Evolutionary conservation across 805 yeast species (phyloP).

Genomic region (Ogataea kodamae): DNA sequence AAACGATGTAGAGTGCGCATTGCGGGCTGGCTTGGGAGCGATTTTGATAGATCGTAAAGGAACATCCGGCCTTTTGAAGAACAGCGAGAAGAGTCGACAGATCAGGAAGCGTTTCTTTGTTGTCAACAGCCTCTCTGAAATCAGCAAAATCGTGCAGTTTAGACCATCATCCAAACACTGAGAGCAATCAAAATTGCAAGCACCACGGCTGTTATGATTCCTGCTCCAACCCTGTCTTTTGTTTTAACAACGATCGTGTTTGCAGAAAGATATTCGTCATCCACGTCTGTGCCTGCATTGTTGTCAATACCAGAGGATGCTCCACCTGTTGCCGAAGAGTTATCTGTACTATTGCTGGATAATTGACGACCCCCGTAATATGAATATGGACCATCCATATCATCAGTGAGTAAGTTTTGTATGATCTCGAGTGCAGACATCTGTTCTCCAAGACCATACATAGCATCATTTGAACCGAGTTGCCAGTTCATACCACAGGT

Average conservation of each 20-base stretch:
- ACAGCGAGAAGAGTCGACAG: slow-evolving; percentile 9
- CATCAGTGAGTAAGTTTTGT: slow-evolving; percentile 39
- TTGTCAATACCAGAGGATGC: slow-evolving; percentile 47
- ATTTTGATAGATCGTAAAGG: slow-evolving; percentile 32
- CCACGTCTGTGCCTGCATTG: slow-evolving; percentile 47
- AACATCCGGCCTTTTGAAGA: slow-evolving; percentile 13
- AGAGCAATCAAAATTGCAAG: slow-evolving; percentile 59
- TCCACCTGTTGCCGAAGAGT: slow-evolving; percentile 38
- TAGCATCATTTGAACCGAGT: slow-evolving; percentile 55
- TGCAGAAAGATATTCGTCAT: slow-evolving; percentile 44
- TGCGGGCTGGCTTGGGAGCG: slow-evolving; percentile 59
- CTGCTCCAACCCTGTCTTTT: slow-evolving; percentile 86
- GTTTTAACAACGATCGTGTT: slow-evolving; percentile 48
- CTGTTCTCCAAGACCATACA: slow-evolving; percentile 82
- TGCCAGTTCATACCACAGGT: slow-evolving; percentile 84
- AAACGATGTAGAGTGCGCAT: slow-evolving; percentile 53
- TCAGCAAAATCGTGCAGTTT: slow-evolving; percentile 14
- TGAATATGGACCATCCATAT: slow-evolving; percentile 57
- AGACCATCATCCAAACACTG: slow-evolving; percentile 68
- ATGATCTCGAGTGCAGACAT: slow-evolving; percentile 70
- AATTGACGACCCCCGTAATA: slow-evolving; percentile 28
- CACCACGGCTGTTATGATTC: slow-evolving; percentile 75
- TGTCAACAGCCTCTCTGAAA: slow-evolving; percentile 15
- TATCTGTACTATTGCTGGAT: slow-evolving; percentile 3
- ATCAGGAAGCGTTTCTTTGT: slow-evolving; percentile 19